These are phyloP conservation scores for Venturiaceae sp. DNA, from an alignment of 2,329 filamentous ascomycete species.

Conservation along the genomic window DNA sequence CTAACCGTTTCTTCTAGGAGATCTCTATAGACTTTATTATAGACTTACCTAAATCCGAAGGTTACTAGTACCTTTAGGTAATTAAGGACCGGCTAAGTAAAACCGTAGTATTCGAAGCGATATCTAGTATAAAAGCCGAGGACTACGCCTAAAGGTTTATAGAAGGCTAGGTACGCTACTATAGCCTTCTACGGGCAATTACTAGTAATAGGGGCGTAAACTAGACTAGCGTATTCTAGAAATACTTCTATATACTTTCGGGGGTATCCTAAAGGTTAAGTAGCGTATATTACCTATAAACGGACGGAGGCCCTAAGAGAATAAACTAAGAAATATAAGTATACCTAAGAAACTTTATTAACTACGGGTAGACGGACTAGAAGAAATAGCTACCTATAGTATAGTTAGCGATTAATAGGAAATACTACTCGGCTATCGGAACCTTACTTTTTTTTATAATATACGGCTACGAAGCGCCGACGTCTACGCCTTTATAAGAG, in stretches of 20 bases:
- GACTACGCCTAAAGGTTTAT: background rate
- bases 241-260: background rate
- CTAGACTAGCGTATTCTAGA: background rate
- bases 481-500: background rate
- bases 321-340: background rate
- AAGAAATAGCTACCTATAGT: background rate
- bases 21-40: no score
- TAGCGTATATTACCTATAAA: background rate
- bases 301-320: no score
- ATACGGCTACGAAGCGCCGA: background rate
- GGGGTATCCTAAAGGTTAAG: background rate
- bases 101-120: no score
- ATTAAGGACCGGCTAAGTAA: background rate
- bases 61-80: background rate
- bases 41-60: background rate
- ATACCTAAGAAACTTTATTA: background rate
- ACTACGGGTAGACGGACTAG: background rate
- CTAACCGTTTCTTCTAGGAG: no score
- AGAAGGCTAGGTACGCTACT: background rate
- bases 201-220: background rate
- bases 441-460: background rate
- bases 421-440: background rate
- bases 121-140: background rate
- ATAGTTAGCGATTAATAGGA: background rate
- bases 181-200: background rate